Conservation (phyloP, 2,329 filamentous ascomycete genomes). For the Tolypocladium ovalisporum region DNA sequence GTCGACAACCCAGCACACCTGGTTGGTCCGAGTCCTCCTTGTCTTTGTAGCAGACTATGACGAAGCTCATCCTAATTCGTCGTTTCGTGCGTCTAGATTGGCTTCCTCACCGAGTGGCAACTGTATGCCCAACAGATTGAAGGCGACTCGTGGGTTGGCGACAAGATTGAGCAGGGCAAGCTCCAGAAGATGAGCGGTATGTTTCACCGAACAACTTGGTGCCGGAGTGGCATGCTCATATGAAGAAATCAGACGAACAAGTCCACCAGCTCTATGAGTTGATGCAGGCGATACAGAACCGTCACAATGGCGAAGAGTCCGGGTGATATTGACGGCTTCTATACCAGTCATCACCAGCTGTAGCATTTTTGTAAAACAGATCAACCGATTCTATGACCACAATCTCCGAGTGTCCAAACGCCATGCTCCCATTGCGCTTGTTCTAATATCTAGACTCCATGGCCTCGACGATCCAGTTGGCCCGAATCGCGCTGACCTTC, state of each 20-base stretch:
- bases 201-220: constrained; percentile 15
- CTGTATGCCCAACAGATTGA: constrained; percentile 87
- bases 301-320: constrained; percentile 13
- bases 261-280: constrained; percentile 88
- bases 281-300: constrained; percentile 65
- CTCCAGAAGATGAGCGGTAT: constrained; percentile 89
- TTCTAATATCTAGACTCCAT: constrained; percentile 19
- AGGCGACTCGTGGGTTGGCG: constrained; percentile 73
- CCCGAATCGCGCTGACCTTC: constrained; percentile 52
- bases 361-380: neutral
- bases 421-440: neutral
- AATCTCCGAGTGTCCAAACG: neutral
- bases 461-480: constrained; percentile 46
- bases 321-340: constrained; percentile 9
- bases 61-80: neutral
- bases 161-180: constrained; percentile 73
- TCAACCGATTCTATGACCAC: neutral
- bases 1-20: constrained; percentile 89
- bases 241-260: constrained; percentile 63
- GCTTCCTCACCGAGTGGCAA: constrained; percentile 95
- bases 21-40: constrained; percentile 38
- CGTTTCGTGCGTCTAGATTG: constrained; percentile 48
- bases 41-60: neutral
- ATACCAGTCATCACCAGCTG: neutral
- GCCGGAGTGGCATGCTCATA: neutral